Conservation (phyloP, 2,329 filamentous ascomycete genomes). For the Arthrobotrys iridis region DNA sequence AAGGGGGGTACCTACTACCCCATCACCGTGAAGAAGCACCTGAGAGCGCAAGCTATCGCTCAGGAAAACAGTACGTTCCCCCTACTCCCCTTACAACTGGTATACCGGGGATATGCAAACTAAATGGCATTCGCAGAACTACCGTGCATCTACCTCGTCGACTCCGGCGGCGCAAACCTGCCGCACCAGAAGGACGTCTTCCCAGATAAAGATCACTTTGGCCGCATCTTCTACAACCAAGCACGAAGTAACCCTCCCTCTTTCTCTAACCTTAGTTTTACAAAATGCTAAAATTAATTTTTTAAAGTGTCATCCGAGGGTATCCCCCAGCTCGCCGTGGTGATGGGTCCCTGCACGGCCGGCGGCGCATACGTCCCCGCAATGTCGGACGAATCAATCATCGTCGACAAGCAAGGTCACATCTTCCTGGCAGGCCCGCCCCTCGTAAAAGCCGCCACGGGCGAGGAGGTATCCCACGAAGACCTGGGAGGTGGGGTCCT, state of each 20-base stretch:
- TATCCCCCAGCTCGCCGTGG: slow-evolving; percentile 91
- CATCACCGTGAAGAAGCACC: slow-evolving; percentile 96
- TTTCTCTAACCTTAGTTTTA: background rate
- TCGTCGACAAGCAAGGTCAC: slow-evolving; percentile 93
- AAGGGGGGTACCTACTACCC: slow-evolving; percentile 98
- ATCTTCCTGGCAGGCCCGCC: slow-evolving; percentile 96
- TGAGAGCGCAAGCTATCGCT: slow-evolving; percentile 89
- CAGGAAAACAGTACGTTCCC: slow-evolving; percentile 78
- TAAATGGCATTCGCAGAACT: slow-evolving; percentile 61
- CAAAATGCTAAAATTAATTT: background rate
- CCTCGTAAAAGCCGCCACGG: slow-evolving; percentile 93
- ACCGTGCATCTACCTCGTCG: slow-evolving; percentile 92
- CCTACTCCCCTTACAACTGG: background rate
- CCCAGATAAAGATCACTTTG: slow-evolving; percentile 92
- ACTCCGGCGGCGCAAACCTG: slow-evolving; percentile 93
- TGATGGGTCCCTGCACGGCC: slow-evolving; percentile 97
- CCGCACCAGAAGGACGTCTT: slow-evolving; percentile 96
- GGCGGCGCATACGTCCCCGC: slow-evolving; percentile 75
- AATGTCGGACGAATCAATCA: slow-evolving; percentile 98
- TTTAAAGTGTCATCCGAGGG: slow-evolving; percentile 76
- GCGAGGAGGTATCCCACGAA: slow-evolving; percentile 88
- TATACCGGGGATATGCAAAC: background rate
- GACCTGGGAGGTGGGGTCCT: slow-evolving; percentile 89
- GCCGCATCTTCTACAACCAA: slow-evolving; percentile 98
- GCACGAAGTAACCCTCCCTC: slow-evolving; percentile 69